Percentiles rank a stretch among this genome's conserved stretches.
Conservation (phyloP, 371 early-diverging fungal species). For the Mucor saturninus region DNA sequence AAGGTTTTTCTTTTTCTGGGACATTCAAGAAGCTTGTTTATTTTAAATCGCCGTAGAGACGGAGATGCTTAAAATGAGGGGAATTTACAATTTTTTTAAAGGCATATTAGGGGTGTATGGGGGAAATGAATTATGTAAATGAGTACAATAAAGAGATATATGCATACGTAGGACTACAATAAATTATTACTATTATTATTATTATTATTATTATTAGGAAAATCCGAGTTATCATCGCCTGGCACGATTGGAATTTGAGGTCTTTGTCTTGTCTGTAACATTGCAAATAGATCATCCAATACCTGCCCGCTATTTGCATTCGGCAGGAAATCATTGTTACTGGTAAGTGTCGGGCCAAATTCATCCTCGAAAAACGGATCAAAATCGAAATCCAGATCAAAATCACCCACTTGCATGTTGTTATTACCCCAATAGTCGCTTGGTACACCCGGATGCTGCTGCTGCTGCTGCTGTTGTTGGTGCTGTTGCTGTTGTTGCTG, state of each 20-base stretch:
- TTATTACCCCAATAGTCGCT: conserved; percentile 10
- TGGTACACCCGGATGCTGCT: background rate
- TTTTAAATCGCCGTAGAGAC: background rate
- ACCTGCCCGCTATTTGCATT: conserved; percentile 32
- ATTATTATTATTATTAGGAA: background rate
- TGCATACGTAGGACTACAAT: too few species aligned
- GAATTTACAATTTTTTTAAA: too few species aligned
- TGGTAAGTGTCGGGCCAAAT: conserved; percentile 25
- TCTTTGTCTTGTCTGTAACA: conserved; percentile 38
- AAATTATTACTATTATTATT: background rate
- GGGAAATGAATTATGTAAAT: background rate
- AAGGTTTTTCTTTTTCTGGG: background rate
- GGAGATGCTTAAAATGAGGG: background rate
- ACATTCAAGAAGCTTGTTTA: background rate
- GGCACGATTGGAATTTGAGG: conserved; percentile 32
- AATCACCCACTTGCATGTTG: conserved; percentile 7
- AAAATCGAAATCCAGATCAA: conserved; percentile 31
- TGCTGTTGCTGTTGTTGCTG: conserved; percentile 9
- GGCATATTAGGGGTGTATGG: background rate
- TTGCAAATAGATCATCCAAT: conserved; percentile 36
- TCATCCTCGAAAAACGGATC: conserved; percentile 44
- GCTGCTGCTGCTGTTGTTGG: background rate
- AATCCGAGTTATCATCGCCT: conserved; percentile 14
- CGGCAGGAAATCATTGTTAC: conserved; percentile 26
- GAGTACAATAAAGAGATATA: background rate